These are phyloP conservation scores for Apiospora malaysiana DNA, from an alignment of 2,329 filamentous ascomycete species.

Conservation along the genomic window DNA sequence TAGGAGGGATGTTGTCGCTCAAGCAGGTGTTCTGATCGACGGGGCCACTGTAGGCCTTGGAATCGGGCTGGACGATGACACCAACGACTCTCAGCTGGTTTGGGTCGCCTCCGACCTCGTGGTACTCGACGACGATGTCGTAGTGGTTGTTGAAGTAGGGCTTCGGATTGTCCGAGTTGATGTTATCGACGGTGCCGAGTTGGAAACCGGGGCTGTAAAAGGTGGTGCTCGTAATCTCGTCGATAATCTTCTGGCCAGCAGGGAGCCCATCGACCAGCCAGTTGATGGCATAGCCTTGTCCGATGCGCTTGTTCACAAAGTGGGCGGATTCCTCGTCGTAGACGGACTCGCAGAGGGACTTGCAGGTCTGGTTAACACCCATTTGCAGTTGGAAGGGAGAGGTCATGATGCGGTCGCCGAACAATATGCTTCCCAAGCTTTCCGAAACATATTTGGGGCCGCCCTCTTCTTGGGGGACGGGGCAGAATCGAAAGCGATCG, in stretches of 20 bases:
- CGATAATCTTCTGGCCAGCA: constrained; percentile 81
- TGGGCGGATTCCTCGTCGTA: constrained; percentile 70
- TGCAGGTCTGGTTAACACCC: constrained; percentile 86
- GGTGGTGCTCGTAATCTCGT: constrained; percentile 74
- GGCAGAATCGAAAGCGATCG: constrained; percentile 85
- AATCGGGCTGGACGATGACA: constrained; percentile 84
- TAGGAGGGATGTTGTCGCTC: constrained; percentile 52
- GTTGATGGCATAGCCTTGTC: constrained; percentile 88
- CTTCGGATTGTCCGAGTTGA: constrained; percentile 57
- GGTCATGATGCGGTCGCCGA: constrained; percentile 96
- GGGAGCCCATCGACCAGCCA: constrained; percentile 96
- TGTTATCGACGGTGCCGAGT: constrained; percentile 61
- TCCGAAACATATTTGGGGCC: constrained; percentile 83
- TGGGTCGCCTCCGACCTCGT: constrained; percentile 70
- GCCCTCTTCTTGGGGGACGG: constrained; percentile 58
- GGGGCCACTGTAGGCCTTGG: constrained; percentile 63
- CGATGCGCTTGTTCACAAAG: constrained; percentile 85
- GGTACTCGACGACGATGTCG: constrained; percentile 92
- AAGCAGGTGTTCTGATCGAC: constrained; percentile 61
- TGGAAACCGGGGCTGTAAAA: constrained; percentile 95
- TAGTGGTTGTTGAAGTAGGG: constrained; percentile 89
- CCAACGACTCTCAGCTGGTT: constrained; percentile 88
- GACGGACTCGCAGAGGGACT: constrained; percentile 72
- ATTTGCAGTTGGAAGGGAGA: constrained; percentile 91
- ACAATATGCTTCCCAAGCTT: constrained; percentile 93